Percentiles rank a stretch among this genome's conserved stretches.
phyloP scores from a whole-genome alignment of 176 grass and related monocot species.

The Cocos nucifera region DNA sequence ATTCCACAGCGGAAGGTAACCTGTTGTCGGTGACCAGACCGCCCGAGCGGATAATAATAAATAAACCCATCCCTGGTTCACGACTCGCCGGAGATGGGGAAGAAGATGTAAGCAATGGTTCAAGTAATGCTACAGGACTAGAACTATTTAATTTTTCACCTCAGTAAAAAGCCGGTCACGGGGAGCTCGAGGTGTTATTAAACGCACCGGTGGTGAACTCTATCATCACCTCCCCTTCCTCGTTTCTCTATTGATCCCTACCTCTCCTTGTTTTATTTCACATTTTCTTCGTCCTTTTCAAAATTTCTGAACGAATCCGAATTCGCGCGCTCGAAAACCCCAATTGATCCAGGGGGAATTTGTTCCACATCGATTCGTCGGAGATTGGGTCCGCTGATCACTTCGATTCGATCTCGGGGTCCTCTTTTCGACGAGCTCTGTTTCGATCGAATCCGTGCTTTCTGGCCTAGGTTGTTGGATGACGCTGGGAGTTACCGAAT shows the following conservation, averaged over 20 bases:
- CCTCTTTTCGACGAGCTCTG: background rate
- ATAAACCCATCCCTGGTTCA: no score
- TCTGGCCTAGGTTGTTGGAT: background rate
- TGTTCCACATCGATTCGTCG: background rate
- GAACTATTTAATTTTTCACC: no score
- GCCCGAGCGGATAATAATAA: no score
- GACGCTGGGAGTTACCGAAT: background rate
- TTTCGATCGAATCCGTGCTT: slow-evolving; percentile 1
- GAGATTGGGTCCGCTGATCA: background rate
- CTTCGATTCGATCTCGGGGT: background rate
- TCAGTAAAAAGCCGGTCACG: background rate
- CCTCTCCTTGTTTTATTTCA: background rate
- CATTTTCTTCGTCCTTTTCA: background rate
- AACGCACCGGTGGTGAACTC: background rate
- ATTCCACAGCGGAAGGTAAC: no score
- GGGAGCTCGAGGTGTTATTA: background rate
- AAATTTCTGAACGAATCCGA: slow-evolving; percentile 2
- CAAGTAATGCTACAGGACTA: no score
- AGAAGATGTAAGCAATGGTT: no score
- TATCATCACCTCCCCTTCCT: background rate
- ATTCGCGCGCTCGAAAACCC: slow-evolving; percentile 9
- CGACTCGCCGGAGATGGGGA: no score
- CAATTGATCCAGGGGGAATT: background rate
- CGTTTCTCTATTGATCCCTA: background rate
- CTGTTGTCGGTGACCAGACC: no score